Percentiles rank a stretch among this genome's conserved stretches.
These are phyloP conservation scores for Multifurca ochricompacta DNA, from an alignment of 768 basidiomycete genomes.

Conservation along the genomic window DNA sequence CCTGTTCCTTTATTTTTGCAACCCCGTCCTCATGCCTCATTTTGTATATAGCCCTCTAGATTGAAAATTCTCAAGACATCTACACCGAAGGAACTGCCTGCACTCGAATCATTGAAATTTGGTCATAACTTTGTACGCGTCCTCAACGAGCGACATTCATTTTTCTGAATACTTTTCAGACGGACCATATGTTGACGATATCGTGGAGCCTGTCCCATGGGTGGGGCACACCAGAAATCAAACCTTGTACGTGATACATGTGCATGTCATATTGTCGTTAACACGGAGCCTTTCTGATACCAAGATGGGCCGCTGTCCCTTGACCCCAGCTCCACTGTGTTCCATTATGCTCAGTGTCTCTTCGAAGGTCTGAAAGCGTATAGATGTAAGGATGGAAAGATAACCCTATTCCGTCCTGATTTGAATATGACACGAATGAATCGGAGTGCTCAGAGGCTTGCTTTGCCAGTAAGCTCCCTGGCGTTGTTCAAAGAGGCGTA, in stretches of 20 bases:
- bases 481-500: neutral
- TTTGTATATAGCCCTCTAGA: slow-evolving; percentile 1
- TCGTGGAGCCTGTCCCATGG: slow-evolving; percentile 35
- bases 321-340: slow-evolving; percentile 44
- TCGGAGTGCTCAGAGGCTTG: slow-evolving; percentile 36
- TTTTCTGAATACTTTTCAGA: slow-evolving; percentile 8
- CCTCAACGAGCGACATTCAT: neutral
- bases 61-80: slow-evolving; percentile 7
- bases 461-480: slow-evolving; percentile 25
- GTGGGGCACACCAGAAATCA: slow-evolving; percentile 39
- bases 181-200: slow-evolving; percentile 36
- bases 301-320: slow-evolving; percentile 39
- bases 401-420: slow-evolving; percentile 44
- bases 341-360: slow-evolving; percentile 45
- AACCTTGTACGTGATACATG: slow-evolving; percentile 31
- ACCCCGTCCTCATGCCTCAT: neutral
- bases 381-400: slow-evolving; percentile 34
- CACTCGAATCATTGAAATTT: slow-evolving; percentile 11
- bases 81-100: slow-evolving; percentile 15
- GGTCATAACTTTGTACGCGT: slow-evolving; percentile 18
- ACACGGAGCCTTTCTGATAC: neutral
- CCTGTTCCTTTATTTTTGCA: neutral
- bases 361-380: slow-evolving; percentile 51
- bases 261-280: neutral
- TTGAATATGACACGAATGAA: slow-evolving; percentile 49